phyloP scores from a whole-genome alignment of 441 rosid species.

The Macaranga tanarius region DNA sequence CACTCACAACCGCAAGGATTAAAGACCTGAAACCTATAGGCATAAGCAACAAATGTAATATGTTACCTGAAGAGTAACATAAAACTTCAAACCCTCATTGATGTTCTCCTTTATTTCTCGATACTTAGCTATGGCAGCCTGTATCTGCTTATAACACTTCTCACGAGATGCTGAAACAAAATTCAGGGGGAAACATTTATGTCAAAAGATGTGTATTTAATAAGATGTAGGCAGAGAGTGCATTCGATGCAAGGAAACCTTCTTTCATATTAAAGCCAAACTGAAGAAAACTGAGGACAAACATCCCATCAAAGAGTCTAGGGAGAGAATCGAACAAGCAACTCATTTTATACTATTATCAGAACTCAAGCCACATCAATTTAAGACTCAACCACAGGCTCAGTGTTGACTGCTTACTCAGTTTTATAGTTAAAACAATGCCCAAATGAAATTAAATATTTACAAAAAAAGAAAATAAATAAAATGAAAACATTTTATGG shows the following conservation, averaged over 20 bases:
- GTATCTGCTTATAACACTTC: conserved; percentile 87
- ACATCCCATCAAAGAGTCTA: neutral
- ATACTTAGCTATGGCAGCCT: conserved; percentile 79
- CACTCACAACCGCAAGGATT: too few relatives aligned
- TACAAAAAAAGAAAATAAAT: neutral
- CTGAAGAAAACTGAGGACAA: neutral
- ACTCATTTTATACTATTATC: neutral
- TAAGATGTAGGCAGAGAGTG: neutral
- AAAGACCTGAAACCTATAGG: neutral
- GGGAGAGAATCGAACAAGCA: neutral
- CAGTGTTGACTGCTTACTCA: neutral
- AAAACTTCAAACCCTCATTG: conserved; percentile 93
- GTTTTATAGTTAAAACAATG: neutral
- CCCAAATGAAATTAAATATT: neutral
- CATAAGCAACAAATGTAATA: conserved; percentile 8
- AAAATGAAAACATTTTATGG: neutral
- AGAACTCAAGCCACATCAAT: neutral
- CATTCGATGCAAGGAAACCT: neutral
- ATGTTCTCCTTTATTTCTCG: conserved; percentile 92
- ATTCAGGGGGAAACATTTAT: conserved; percentile 8
- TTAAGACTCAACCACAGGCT: neutral
- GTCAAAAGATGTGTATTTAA: conserved; percentile 2
- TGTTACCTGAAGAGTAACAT: conserved; percentile 89
- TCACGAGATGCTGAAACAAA: conserved; percentile 72
- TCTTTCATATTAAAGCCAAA: neutral